phyloP scores from a whole-genome alignment of 148 eudicot genomes.

The Arbutus unedo region DNA sequence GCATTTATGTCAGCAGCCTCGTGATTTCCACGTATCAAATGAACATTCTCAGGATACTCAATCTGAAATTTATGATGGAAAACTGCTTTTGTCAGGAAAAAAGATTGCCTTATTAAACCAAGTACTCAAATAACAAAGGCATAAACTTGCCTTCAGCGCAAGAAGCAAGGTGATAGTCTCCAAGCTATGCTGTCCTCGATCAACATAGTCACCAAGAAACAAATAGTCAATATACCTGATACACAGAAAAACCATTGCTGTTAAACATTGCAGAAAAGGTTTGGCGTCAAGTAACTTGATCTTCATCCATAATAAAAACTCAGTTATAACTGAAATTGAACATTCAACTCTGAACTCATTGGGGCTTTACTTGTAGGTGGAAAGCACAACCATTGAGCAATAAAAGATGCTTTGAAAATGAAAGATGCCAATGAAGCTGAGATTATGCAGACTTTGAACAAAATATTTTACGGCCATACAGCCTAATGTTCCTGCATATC shows the following conservation, averaged over 20 bases:
- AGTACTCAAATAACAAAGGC: constrained; percentile 10
- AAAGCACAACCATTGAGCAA: background rate
- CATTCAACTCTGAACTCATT: background rate
- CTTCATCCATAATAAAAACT: background rate
- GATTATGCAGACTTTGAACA: background rate
- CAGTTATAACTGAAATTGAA: background rate
- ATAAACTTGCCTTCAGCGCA: constrained; percentile 72
- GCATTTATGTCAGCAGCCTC: constrained; percentile 99
- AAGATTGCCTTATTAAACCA: background rate
- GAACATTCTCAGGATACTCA: constrained; percentile 88
- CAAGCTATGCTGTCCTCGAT: constrained; percentile 98
- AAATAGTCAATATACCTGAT: constrained; percentile 92
- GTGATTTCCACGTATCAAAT: constrained; percentile 97
- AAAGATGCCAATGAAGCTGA: background rate
- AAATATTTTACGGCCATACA: background rate
- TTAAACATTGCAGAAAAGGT: background rate
- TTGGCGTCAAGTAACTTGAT: background rate
- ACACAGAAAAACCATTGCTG: constrained; percentile 18
- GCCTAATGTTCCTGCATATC: background rate
- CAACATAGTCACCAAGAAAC: constrained; percentile 95
- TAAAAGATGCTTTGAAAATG: background rate
- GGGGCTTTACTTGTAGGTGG: too few species aligned
- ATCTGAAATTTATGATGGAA: constrained; percentile 48
- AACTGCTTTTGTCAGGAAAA: constrained; percentile 10
- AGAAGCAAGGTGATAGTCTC: constrained; percentile 95